A percentile compares a stretch with the other conserved stretches of the same genome.
Evolutionary conservation across 1,284 basidiomycete genomes (phyloP).

Genomic region (Tilletia horrida): DNA sequence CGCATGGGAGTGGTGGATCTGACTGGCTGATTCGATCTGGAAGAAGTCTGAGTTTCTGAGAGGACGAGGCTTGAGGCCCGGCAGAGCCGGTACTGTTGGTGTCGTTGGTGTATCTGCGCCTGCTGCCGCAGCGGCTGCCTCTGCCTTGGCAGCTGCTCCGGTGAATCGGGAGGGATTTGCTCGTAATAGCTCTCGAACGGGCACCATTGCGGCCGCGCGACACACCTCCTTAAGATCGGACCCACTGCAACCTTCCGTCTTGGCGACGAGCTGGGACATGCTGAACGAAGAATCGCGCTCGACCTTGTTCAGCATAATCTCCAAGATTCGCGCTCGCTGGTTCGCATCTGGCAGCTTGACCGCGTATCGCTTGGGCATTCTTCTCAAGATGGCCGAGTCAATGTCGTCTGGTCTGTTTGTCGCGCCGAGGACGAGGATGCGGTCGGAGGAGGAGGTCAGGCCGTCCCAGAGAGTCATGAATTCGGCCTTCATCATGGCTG

Average conservation of each 20-base stretch:
- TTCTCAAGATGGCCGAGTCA: constrained; percentile 86
- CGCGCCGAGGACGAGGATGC: constrained; percentile 90
- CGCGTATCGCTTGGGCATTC: constrained; percentile 97
- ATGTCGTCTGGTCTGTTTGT: constrained; percentile 95
- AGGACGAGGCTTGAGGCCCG: constrained; percentile 32
- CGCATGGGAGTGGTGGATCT: not conserved
- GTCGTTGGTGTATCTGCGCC: not conserved
- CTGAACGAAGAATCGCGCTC: constrained; percentile 67
- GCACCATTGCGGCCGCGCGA: constrained; percentile 62
- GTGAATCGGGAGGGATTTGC: constrained; percentile 41
- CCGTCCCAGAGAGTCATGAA: constrained; percentile 99
- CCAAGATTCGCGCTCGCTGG: constrained; percentile 85
- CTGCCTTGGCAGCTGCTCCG: constrained; percentile 23
- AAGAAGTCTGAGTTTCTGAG: constrained; percentile 51
- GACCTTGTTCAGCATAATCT: constrained; percentile 63
- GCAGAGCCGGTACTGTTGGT: not conserved
- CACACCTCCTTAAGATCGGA: constrained; percentile 94
- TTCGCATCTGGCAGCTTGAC: constrained; percentile 75
- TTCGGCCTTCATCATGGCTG: constrained; percentile 99
- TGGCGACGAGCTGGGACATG: constrained; percentile 67
- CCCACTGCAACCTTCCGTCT: constrained; percentile 77
- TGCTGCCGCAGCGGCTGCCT: not conserved
- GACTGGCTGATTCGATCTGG: constrained; percentile 34
- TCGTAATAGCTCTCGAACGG: constrained; percentile 51
- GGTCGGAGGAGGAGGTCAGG: constrained; percentile 70